Conservation (phyloP, 2,329 filamentous ascomycete genomes). For the Colletotrichum sp. region DNA sequence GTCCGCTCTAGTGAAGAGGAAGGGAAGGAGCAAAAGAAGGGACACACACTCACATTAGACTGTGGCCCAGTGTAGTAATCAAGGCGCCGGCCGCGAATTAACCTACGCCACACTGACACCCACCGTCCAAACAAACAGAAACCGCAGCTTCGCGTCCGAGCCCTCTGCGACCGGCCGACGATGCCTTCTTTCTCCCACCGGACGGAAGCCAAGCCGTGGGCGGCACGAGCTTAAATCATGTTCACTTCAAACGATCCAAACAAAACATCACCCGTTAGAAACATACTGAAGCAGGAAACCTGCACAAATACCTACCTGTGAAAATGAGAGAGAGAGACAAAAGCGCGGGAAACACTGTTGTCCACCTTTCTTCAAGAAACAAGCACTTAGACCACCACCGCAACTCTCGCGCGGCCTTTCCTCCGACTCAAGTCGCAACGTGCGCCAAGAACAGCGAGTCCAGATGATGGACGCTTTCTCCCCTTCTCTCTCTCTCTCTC, state of each 20-base stretch:
- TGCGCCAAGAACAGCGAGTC: conserved; percentile 16
- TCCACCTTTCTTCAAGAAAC: neutral
- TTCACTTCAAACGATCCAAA: neutral
- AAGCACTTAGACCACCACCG: neutral
- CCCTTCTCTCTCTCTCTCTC: neutral
- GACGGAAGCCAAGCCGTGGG: neutral
- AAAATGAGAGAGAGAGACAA: neutral
- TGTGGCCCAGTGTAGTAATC: neutral
- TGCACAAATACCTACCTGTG: neutral
- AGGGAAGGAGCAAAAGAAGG: neutral
- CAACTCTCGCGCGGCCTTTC: neutral
- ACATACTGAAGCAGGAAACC: neutral
- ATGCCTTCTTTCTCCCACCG: neutral
- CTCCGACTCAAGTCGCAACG: conserved; percentile 14
- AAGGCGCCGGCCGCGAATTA: neutral
- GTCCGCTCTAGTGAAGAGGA: neutral
- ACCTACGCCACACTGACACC: conserved; percentile 17
- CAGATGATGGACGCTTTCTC: conserved; percentile 12
- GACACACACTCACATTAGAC: neutral
- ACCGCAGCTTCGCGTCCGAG: conserved; percentile 10
- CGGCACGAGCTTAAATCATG: neutral
- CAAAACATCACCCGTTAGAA: neutral
- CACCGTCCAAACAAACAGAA: conserved; percentile 11
- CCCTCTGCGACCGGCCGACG: neutral
- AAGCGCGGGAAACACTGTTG: neutral